Evolutionary conservation across 306 rosid species (phyloP).

Genomic region (Hippophae gyantsensis): DNA sequence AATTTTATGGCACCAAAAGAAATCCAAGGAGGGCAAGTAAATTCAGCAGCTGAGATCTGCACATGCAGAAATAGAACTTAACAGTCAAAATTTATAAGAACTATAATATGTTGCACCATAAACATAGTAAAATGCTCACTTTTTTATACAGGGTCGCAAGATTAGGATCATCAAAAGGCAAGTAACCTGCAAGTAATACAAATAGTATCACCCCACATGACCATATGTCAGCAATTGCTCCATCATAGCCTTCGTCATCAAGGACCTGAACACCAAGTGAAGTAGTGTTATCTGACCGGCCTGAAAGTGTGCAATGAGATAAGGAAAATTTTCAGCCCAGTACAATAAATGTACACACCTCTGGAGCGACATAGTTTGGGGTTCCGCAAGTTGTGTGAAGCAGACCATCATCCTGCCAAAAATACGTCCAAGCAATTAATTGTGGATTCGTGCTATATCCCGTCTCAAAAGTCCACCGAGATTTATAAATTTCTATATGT

Average conservation of each 20-base stretch:
- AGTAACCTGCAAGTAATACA: conserved; percentile 96
- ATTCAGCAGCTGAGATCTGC: conserved; percentile 91
- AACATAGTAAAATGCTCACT: conserved; percentile 38
- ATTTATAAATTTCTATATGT: background rate
- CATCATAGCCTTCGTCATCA: conserved; percentile 87
- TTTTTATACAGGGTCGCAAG: conserved; percentile 78
- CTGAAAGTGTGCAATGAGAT: conserved; percentile 3
- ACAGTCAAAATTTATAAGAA: conserved; percentile 16
- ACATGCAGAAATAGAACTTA: conserved; percentile 25
- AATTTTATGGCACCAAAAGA: conserved; percentile 87
- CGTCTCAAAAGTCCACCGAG: conserved; percentile 2
- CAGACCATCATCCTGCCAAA: conserved; percentile 81
- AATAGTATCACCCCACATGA: conserved; percentile 98
- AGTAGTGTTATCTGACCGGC: conserved; percentile 16
- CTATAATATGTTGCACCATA: conserved; percentile 1
- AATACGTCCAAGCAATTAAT: conserved; percentile 15
- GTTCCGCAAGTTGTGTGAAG: conserved; percentile 99
- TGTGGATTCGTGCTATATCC: conserved; percentile 5
- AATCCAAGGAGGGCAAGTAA: conserved; percentile 92
- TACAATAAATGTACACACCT: conserved; percentile 40
- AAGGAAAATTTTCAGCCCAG: conserved; percentile 10
- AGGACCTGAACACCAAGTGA: conserved; percentile 57
- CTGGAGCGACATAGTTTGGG: conserved; percentile 98
- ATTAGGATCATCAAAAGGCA: conserved; percentile 95
- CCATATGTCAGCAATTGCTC: conserved; percentile 96